Evolutionary conservation across 2,329 filamentous ascomycete genomes (phyloP), one percentile per base, ranked within the genome.

Genomic region (Lachnellula cervina): DNA sequence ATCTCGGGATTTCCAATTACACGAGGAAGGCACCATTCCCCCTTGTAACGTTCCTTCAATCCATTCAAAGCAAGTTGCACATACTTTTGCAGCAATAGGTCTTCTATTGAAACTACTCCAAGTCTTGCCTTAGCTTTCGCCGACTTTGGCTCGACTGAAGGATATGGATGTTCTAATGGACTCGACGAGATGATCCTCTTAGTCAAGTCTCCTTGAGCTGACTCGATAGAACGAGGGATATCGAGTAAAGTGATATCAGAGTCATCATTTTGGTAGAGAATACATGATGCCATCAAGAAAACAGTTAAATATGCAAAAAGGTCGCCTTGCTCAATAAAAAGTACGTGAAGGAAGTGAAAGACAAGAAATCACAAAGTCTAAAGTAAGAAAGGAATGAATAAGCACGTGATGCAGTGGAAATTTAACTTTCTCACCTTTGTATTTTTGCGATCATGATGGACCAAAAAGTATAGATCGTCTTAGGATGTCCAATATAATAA

Each of bases 151-250:
- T 84, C 83, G 54, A 83, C 79, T 2, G 77, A 80, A 52, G 71
- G 69, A 57, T 73, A 80, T 3, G 79, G 76, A 9, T 64, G 49
- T 23, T 71, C 55, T 9, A 74, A 56, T 1, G 79, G 73, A 44
- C 61, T 9, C 2, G 64, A 71, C 0, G 79, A 81, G 13, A 76
- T 28, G 1, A 70, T 47, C 52, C 54, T 63, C 48, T 42, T 45
- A n/a, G 1, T 43, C 11, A 23, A 42, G 4, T 16, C 3, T 16
- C 46, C 76, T 70, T 91, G 88, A 17, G 81, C 82, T 57, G 82
- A 76, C 61, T 88, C 84, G 40, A 91, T 80, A 1, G 88, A 89
- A 17, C 76, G 74, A 23, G 88, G 87, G 46, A 90, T 80, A 65
- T 92, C 88, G 51, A 91, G 69, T 25, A 90, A 69, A 21, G 82